A percentile compares a stretch with the other conserved stretches of the same genome.
Evolutionary conservation across 2,329 filamentous ascomycete genomes (phyloP).

Genomic region (Teratosphaeria epicoccoides): DNA sequence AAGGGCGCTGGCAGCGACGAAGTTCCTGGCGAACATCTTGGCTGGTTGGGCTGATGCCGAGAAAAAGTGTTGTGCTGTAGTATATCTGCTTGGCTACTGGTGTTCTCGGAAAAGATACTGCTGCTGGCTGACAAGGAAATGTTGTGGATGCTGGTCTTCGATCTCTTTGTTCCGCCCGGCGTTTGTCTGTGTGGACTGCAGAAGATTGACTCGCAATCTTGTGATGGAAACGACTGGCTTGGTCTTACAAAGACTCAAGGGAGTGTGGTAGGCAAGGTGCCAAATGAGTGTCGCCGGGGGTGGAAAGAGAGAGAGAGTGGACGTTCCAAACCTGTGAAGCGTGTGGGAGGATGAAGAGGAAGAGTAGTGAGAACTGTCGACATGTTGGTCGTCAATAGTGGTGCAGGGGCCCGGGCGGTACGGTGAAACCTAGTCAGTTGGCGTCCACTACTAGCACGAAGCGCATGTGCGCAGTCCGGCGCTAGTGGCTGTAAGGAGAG

Average conservation of each 20-base stretch:
- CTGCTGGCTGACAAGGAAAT: background rate
- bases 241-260: constrained; percentile 20
- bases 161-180: background rate
- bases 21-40: constrained; percentile 23
- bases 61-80: background rate
- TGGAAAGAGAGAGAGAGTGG: constrained; percentile 11
- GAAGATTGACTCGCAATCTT: constrained; percentile 5
- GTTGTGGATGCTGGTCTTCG: background rate
- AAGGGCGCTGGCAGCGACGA: constrained; percentile 23
- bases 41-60: background rate
- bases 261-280: constrained; percentile 12
- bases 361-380: background rate
- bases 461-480: background rate
- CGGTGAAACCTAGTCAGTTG: background rate
- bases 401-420: background rate
- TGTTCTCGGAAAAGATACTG: background rate
- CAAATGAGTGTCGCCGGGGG: constrained; percentile 7
- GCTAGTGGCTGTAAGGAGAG: background rate
- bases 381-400: background rate
- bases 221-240: constrained; percentile 11
- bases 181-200: background rate
- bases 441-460: background rate
- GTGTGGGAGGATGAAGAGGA: constrained; percentile 6
- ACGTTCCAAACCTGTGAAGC: constrained; percentile 17
- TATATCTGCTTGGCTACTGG: background rate